Percentiles rank a stretch among this genome's conserved stretches.
Evolutionary conservation across 768 basidiomycete genomes (phyloP).

Genomic region (Amylocystis lapponica): DNA sequence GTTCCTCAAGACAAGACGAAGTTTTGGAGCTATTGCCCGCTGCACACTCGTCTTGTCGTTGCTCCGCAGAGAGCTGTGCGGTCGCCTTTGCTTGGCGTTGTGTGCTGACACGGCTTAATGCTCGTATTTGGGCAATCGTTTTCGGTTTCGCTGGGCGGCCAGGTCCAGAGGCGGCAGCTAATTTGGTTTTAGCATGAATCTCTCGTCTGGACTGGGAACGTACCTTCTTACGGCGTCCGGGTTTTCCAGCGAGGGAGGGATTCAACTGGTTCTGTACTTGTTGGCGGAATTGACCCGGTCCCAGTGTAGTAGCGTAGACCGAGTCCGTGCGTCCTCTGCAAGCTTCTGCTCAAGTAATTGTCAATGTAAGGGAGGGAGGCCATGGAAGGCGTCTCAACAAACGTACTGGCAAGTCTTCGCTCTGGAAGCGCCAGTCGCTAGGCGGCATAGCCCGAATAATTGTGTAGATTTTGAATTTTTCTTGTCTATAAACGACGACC

Average conservation of each 20-base stretch:
- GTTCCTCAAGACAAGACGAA: too few relatives aligned
- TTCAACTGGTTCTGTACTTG: not conserved
- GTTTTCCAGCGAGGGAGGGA: not conserved
- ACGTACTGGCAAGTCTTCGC: not conserved
- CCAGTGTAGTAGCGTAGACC: not conserved
- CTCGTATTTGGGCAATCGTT: too few relatives aligned
- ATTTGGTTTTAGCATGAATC: too few relatives aligned
- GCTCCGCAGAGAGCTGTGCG: too few relatives aligned
- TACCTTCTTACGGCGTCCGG: conserved; percentile 2
- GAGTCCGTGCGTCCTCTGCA: not conserved
- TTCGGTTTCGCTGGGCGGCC: too few relatives aligned
- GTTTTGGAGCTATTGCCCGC: too few relatives aligned
- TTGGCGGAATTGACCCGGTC: not conserved
- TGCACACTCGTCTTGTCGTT: too few relatives aligned
- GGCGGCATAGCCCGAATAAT: not conserved
- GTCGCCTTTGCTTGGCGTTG: too few relatives aligned
- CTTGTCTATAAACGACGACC: not conserved
- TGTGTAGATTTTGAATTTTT: not conserved
- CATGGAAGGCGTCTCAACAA: not conserved
- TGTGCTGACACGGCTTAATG: too few relatives aligned
- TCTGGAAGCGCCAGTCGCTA: not conserved
- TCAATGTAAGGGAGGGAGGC: not conserved
- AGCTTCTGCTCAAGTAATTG: not conserved
- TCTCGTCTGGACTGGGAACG: too few relatives aligned
- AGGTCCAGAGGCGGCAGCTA: too few relatives aligned